Evolutionary conservation across 2,329 filamentous ascomycete genomes (phyloP).

Genomic region (Blastomyces gilchristii): DNA sequence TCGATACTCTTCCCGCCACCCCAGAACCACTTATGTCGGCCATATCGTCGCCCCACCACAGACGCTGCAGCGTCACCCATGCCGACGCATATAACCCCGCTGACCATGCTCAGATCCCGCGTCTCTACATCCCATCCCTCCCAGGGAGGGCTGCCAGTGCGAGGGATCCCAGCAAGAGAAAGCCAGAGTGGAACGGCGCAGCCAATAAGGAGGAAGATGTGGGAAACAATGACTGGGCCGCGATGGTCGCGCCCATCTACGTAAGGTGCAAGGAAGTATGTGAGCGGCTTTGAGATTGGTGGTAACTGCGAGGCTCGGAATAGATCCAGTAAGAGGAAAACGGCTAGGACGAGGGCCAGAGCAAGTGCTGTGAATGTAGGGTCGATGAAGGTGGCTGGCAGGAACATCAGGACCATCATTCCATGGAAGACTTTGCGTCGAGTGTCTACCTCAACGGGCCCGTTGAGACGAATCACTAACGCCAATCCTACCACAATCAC

Average conservation of each 20-base stretch:
- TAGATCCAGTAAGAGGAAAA: slow-evolving; percentile 82
- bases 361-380: slow-evolving; percentile 73
- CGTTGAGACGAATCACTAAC: slow-evolving; percentile 63
- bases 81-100: slow-evolving; percentile 86
- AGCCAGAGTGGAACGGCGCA: slow-evolving; percentile 94
- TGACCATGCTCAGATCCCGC: slow-evolving; percentile 78
- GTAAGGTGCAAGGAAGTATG: slow-evolving; percentile 80
- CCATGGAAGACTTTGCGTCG: slow-evolving; percentile 95
- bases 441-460: slow-evolving; percentile 83
- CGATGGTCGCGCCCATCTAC: slow-evolving; percentile 88
- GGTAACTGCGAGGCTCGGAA: slow-evolving; percentile 85
- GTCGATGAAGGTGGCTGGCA: slow-evolving; percentile 78
- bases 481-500: slow-evolving; percentile 63
- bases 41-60: slow-evolving; percentile 76
- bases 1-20: slow-evolving; percentile 92
- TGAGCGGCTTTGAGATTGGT: slow-evolving; percentile 75
- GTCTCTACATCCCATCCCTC: slow-evolving; percentile 63
- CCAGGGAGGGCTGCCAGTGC: slow-evolving; percentile 47
- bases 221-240: slow-evolving; percentile 87
- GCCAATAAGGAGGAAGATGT: slow-evolving; percentile 90
- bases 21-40: slow-evolving; percentile 88
- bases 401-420: slow-evolving; percentile 93
- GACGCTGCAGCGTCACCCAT: slow-evolving; percentile 91
- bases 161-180: slow-evolving; percentile 58
- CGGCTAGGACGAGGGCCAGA: slow-evolving; percentile 64